Evolutionary conservation across 768 basidiomycete genomes (phyloP).

Genomic region (Rhizopogon vesiculosus): DNA sequence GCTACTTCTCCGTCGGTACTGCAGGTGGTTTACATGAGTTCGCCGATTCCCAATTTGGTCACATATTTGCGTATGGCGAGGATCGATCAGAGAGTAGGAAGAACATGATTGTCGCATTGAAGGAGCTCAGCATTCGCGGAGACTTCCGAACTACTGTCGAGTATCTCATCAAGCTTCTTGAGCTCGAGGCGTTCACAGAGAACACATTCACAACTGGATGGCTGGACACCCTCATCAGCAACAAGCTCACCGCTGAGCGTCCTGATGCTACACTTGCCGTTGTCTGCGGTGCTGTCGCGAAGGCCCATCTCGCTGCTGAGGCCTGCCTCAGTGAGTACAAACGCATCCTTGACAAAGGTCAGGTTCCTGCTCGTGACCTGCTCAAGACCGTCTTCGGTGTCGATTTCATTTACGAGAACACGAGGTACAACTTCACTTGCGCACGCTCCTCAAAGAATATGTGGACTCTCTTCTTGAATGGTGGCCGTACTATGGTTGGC

Average conservation of each 20-base stretch:
- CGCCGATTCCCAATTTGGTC: slow-evolving; percentile 98
- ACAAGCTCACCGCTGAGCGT: slow-evolving; percentile 94
- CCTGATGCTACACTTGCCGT: slow-evolving; percentile 92
- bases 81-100: slow-evolving; percentile 93
- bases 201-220: slow-evolving; percentile 99
- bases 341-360: slow-evolving; percentile 94
- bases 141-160: slow-evolving; percentile 99
- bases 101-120: slow-evolving; percentile 99
- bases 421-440: slow-evolving; percentile 93
- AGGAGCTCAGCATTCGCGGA: slow-evolving; percentile 97
- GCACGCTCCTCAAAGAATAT: slow-evolving; percentile 82
- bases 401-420: slow-evolving; percentile 97
- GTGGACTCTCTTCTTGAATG: slow-evolving; percentile 97
- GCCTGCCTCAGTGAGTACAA: slow-evolving; percentile 92
- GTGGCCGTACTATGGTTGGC: slow-evolving; percentile 88
- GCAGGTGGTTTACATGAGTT: slow-evolving; percentile 98
- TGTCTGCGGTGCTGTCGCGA: slow-evolving; percentile 93
- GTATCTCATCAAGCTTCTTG: slow-evolving; percentile 96
- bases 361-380: slow-evolving; percentile 91
- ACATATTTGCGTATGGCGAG: slow-evolving; percentile 98
- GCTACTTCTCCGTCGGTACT: slow-evolving; percentile 96
- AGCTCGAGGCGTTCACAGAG: slow-evolving; percentile 92
- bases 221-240: slow-evolving; percentile 96
- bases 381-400: slow-evolving; percentile 95
- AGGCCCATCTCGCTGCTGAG: slow-evolving; percentile 87